Base-by-base conservation (phyloP, 192 early-diverging fungal species). In the Umbelopsis sp. region DNA sequence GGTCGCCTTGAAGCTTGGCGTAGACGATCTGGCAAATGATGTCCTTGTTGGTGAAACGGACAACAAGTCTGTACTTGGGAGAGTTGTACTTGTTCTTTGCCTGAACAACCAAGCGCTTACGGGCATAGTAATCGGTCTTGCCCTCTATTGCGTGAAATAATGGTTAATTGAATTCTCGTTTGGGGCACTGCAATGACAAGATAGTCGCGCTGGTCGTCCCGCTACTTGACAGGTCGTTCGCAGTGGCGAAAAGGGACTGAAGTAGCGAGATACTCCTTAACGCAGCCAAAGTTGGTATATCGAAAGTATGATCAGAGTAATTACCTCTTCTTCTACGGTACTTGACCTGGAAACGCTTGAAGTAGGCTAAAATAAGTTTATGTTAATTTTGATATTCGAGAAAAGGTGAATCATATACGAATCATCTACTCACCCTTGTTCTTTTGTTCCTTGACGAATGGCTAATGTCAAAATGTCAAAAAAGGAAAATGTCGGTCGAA, bases 21-120 rank as follows among this genome's bases (percentile, higher is more conserved):
- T 97, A 97, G 67, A 98, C 89, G 73, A 99, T 89, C 88, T 99
- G 97, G 88, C 90, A 91, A 82, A 98, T 87, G 69, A 98, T 87
- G 87, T 98, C 95, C 72, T 86, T 90, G 94, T 97, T 97, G 90
- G 97, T 98, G 94, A 99, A 92, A 71, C 97, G 95, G 73, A 99
- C 97, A 78, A 98, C 96, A 77, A 99, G 84, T 80, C 97, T 91
- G 93, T 98, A 99, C 92, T 99, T 99, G 84, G 96, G 96, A 68
- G 95, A 93, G 92, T 99, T 99, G 94, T 99, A 99, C 90, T 98
- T 99, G 94, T 98, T 97, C 94, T 99, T 99, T 75, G 97, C 97
- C 88, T 99, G 97, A 79, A 91, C 87, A n/a, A 98, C 91, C 71
- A 99, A 88, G 79, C 93, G 91, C 93, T 97, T 98, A 80, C 97